Base-by-base conservation (phyloP, 495 filamentous ascomycete species). In the Aspergillus nidulans region DNA sequence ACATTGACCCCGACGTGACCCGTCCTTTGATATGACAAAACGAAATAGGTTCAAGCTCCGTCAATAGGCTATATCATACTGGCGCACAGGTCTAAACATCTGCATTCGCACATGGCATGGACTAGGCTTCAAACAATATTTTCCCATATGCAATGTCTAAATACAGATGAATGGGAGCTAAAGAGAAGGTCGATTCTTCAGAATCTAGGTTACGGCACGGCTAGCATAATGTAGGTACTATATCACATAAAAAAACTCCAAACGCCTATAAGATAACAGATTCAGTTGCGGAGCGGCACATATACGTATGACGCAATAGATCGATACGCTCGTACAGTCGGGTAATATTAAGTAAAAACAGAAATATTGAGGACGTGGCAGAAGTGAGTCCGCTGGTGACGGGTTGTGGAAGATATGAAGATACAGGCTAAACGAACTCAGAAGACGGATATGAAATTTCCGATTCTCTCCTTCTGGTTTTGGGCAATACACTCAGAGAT, bases 401-500 rank as follows among this genome's bases (percentile, higher is more conserved):
- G 7, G 23, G 34, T 24, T 19, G 28, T 13, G 20, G 44, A 30
- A 52, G 49, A 42, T 43, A 36, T 38, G n/a, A 16, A 49, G 25
- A 26, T 49, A 49, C 36, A 42, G 34, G 28, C 38, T 30, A 40
- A 56, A 58, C 49, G 32, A 56, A 53, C 43, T 69, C 78, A 91
- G 66, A 97, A 96, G 55, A 97, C 92, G 73, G 91, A 96, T 66
- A 98, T 97, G 71, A 96, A 99, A 70, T 97, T 99, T 60, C 86
- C 85, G 67, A 99, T 97, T 69, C 94, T 83, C 72, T 99, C 94
- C 76, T 97, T 99, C 79, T 99, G 94, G 77, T 96, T 95, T 74
- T 99, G 94, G 44, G 94, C 94, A 83, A 99, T 99, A 74, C 94
- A 99, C 72, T 99, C 94, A 8, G 95, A 85, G 66, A 99, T 99